phyloP scores from a whole-genome alignment of 768 basidiomycete species.

The Coprinellus micaceus region DNA sequence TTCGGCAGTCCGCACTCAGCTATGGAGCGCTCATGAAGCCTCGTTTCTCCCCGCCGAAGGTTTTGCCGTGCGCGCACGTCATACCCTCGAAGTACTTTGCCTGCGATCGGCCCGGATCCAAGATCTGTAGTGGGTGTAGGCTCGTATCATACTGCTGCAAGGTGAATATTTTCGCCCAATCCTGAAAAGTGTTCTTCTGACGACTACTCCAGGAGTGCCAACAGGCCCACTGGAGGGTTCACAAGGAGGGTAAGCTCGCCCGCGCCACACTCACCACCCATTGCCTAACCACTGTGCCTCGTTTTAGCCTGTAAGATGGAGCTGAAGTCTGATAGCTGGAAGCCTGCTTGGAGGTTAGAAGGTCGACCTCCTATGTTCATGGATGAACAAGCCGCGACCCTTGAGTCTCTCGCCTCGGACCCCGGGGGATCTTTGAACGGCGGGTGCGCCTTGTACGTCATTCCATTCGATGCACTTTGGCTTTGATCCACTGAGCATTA shows the following conservation, averaged over 20 bases:
- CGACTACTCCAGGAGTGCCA: neutral
- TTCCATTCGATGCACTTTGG: too few species aligned
- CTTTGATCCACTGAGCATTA: too few species aligned
- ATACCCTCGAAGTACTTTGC: too few species aligned
- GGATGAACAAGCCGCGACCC: too few species aligned
- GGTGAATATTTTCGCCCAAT: neutral
- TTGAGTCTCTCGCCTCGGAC: too few species aligned
- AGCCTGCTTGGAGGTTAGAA: constrained; percentile 14
- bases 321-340: constrained; percentile 11
- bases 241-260: too few species aligned
- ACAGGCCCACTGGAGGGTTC: neutral
- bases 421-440: too few species aligned
- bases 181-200: neutral
- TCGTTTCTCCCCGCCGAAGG: too few species aligned
- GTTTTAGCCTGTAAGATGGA: constrained; percentile 18
- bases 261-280: too few species aligned
- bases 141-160: constrained; percentile 39
- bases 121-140: constrained; percentile 21
- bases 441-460: neutral
- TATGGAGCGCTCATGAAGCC: too few species aligned
- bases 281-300: too few species aligned
- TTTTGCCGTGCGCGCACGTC: constrained; percentile 33
- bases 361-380: constrained; percentile 16
- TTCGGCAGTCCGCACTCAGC: too few species aligned
- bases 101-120: constrained; percentile 28